Base-by-base conservation (phyloP, 495 filamentous ascomycete genomes). In the Letharia columbiana region DNA sequence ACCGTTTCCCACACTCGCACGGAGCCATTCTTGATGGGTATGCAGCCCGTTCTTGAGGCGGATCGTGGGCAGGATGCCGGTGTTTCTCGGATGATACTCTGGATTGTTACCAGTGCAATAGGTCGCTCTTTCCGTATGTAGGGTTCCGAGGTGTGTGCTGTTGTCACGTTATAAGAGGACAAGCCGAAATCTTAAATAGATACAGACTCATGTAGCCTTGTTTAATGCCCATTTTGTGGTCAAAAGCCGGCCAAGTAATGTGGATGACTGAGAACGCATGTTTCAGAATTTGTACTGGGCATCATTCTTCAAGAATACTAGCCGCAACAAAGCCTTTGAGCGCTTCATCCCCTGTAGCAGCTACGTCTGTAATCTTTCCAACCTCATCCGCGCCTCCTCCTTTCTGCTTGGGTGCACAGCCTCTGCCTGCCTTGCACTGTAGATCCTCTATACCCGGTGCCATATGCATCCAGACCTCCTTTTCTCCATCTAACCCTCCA, bases 391-490 rank as follows among this genome's bases (percentile, higher is more conserved):
- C 28, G 18, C 20, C 0, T 20, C 45, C 45, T 18, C 28, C 18
- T 39, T 44, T 57, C 5, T 59, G 54, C 17, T 47, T 28, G 11
- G 41, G 23, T 6, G 41, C 6, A 23, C 41, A 65, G 18, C 11
- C 41, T 42, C 28, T 65, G 28, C 63, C 33, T 11, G 45, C 41
- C n/a, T 49, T 58, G 41, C 42, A 20, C 11, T 47, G 44, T 28
- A 77, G 67, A 41, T 75, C 67, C 37, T 75, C 70, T 47, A 66
- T 67, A 12, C 69, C 69, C 31, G 78, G 80, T 33, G 74, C 73
- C 60, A 78, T 70, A 71, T 82, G 81, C 72, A 80, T 80, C 79
- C 77, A 82, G 35, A 82, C 72, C 67, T 83, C 81, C 40, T 77
- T 72, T 58, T 76, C 75, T 62, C 66, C 69, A 61, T 71, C 72